phyloP scores from a whole-genome alignment of 208 protist species.

The Wallacemonas sp. region DNA sequence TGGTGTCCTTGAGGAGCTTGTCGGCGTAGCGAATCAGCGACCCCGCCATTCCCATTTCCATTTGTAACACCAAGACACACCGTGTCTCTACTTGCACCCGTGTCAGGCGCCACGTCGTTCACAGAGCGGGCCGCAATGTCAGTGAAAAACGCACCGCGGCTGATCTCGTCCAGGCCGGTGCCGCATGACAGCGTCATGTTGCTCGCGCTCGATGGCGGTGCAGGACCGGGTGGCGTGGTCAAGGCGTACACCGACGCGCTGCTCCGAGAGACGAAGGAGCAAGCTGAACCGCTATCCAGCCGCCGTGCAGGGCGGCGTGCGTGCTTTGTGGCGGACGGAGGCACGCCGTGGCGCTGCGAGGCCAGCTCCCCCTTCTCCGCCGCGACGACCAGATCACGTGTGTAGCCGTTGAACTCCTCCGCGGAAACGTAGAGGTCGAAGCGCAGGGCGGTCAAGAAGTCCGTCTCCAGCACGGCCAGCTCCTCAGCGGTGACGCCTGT shows the following conservation, averaged over 20 bases:
- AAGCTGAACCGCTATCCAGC: not conserved
- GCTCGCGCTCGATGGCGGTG: not conserved
- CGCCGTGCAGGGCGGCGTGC: not conserved
- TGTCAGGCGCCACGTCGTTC: too few relatives aligned
- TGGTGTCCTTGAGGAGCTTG: not conserved
- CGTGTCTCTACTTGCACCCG: too few relatives aligned
- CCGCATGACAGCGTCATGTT: not conserved
- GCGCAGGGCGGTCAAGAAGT: constrained; percentile 47
- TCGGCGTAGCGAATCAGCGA: not conserved
- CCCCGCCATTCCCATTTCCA: too few relatives aligned
- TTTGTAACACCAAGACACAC: too few relatives aligned
- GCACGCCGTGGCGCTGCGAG: constrained; percentile 13
- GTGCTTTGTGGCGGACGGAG: not conserved
- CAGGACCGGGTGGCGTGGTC: not conserved
- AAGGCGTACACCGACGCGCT: not conserved
- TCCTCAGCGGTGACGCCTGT: constrained; percentile 60
- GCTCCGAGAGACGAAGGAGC: constrained; percentile 2
- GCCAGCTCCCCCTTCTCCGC: not conserved
- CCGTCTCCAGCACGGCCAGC: constrained; percentile 65
- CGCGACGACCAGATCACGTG: constrained; percentile 6
- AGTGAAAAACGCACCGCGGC: not conserved
- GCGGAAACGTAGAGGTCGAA: constrained; percentile 65
- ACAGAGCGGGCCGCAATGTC: not conserved
- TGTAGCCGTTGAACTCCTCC: constrained; percentile 60
- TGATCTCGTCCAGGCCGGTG: not conserved